These are phyloP conservation scores for Penicillium sp. DNA, from an alignment of 2,329 filamentous ascomycete genomes.

Conservation along the genomic window DNA sequence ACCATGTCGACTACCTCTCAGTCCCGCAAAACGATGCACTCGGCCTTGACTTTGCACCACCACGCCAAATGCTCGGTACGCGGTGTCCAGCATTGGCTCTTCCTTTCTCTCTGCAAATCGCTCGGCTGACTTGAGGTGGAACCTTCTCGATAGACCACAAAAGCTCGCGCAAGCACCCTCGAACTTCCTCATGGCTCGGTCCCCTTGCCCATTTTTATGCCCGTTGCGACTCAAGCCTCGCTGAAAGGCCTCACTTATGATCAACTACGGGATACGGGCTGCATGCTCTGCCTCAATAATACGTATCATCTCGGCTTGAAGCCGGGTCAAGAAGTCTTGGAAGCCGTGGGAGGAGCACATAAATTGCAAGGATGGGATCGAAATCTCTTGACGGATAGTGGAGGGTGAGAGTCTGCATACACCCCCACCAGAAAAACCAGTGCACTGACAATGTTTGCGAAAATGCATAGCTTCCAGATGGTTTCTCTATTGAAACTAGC, in stretches of 20 bases:
- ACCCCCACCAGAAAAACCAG: background rate
- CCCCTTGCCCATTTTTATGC: conserved; percentile 94
- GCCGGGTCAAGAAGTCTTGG: conserved; percentile 86
- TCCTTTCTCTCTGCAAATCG: background rate
- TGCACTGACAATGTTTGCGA: background rate
- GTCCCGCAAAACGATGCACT: conserved; percentile 43
- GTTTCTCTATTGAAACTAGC: conserved; percentile 93
- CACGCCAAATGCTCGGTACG: conserved; percentile 79
- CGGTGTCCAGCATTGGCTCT: conserved; percentile 6
- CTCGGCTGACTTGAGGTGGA: conserved; percentile 5
- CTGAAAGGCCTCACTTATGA: conserved; percentile 92
- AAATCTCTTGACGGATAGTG: conserved; percentile 81
- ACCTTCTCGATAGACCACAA: conserved; percentile 72
- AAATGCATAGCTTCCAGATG: conserved; percentile 83
- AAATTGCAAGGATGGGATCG: conserved; percentile 93
- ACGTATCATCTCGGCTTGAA: conserved; percentile 96
- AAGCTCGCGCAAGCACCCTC: conserved; percentile 86
- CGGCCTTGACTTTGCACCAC: conserved; percentile 78
- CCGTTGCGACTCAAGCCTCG: conserved; percentile 94
- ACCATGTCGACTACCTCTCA: conserved; percentile 35
- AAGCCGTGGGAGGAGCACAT: conserved; percentile 88
- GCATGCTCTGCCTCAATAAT: conserved; percentile 92
- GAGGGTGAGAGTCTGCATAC: conserved; percentile 45
- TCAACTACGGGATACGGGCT: conserved; percentile 87
- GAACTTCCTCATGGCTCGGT: conserved; percentile 91